phyloP scores from a whole-genome alignment of 306 rosid species.

The Cucumis cinereus region DNA sequence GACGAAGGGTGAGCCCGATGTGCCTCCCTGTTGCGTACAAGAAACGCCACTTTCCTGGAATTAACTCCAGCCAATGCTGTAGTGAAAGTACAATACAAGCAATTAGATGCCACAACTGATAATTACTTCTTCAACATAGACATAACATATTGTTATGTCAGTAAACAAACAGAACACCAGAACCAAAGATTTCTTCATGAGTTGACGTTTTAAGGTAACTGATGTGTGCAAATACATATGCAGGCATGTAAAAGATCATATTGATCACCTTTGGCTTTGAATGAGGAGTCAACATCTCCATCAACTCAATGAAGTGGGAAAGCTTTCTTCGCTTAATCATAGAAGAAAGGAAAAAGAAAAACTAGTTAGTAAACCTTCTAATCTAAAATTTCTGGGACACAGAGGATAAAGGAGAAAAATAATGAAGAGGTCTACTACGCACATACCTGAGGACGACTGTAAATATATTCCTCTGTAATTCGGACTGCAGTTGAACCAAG shows the following conservation, averaged over 20 bases:
- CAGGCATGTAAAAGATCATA: neutral
- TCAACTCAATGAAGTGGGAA: slow-evolving; percentile 77
- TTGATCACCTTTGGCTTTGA: slow-evolving; percentile 71
- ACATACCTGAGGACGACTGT: slow-evolving; percentile 80
- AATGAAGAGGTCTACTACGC: neutral
- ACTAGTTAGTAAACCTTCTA: slow-evolving; percentile 9
- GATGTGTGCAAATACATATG: neutral
- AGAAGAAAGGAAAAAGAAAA: neutral
- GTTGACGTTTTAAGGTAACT: neutral
- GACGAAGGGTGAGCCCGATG: slow-evolving; percentile 77
- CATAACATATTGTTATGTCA: neutral
- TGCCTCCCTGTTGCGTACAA: slow-evolving; percentile 89
- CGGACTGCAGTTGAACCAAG: slow-evolving; percentile 85
- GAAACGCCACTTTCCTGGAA: slow-evolving; percentile 95
- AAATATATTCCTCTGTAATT: slow-evolving; percentile 86
- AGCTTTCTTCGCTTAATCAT: slow-evolving; percentile 67
- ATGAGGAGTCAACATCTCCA: slow-evolving; percentile 93
- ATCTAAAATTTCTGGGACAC: neutral
- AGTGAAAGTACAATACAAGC: neutral
- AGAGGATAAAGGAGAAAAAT: neutral
- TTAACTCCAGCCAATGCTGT: slow-evolving; percentile 78
- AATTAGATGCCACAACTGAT: neutral
- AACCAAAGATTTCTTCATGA: neutral
- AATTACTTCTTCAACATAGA: neutral
- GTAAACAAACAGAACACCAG: neutral